Base-by-base conservation (phyloP, 2,329 filamentous ascomycete genomes). In the Diaporthe nobilis region DNA sequence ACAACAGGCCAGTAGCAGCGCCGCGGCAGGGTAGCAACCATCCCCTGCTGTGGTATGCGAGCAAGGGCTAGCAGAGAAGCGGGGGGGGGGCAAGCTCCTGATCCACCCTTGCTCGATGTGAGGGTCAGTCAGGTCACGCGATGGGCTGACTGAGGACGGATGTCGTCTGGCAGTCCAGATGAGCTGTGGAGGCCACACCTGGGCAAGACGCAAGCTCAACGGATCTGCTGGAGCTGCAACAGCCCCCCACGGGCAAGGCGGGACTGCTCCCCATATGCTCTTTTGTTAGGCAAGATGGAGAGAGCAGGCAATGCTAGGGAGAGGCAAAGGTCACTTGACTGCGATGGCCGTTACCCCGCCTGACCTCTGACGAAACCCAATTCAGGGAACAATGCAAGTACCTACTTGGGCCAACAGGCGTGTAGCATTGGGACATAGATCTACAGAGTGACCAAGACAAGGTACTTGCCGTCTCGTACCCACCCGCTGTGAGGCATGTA, bases 101-200 rank as follows among this genome's bases (percentile, higher is more conserved):
- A 55, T 44, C 61, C 44, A 72, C 53, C 58, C 51, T 58, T 47
- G 42, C 74, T 58, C 58, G 34, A 61, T 61, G 37, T n/a, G 47
- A 57, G 28, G 47, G 58, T 39, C 31, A 31, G 34, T 34, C 42
- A 67, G 72, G 75, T 76, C 75, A 75, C 67, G 65, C 75, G 72
- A 75, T 76, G 75, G 75, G 34, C 71, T 71, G 75, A 76, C 53
- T 42, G 49, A 22, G 25, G 61, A 34, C 42, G 37, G 39, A 55
- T 34, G 58, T 44, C 44, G 31, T n/a, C 34, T 25, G 22, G 70
- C 31, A 42, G 22, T 28, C 15, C 34, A 12, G 28, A 67, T 51
- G 44, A 22, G 22, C 55, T 28, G 25, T n/a, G 25, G 39, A 34
- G 53, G 39, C n/a, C 68, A 28, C 3, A 42, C 10, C 49, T 10